These are phyloP conservation scores for Penicillium fimorum DNA, from an alignment of 495 filamentous ascomycete species.

Conservation along the genomic window DNA sequence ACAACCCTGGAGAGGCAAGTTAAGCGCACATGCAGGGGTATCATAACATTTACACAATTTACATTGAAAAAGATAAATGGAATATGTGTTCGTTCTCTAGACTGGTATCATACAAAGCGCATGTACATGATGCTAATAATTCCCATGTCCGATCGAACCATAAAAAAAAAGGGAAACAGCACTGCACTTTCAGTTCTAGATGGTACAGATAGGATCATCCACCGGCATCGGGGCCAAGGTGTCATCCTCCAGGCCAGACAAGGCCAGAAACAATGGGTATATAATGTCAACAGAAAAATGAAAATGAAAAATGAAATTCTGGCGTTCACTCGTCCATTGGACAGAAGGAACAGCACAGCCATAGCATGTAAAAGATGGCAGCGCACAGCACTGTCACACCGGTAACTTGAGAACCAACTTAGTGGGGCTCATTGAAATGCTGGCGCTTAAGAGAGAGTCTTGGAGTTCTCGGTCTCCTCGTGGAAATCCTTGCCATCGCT, in stretches of 20 bases:
- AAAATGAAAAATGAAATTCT: slow-evolving; percentile 2
- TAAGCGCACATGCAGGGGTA: slow-evolving; percentile 6
- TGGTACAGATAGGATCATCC: slow-evolving; percentile 4
- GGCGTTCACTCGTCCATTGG: slow-evolving; percentile 11
- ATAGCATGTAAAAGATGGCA: slow-evolving; percentile 13
- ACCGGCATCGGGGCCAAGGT: not conserved
- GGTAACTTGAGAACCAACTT: not conserved
- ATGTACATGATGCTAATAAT: slow-evolving; percentile 9
- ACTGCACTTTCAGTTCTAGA: slow-evolving; percentile 5
- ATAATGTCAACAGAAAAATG: slow-evolving; percentile 10
- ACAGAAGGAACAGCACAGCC: slow-evolving; percentile 7
- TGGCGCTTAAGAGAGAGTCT: not conserved
- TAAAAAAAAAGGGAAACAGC: slow-evolving; percentile 3
- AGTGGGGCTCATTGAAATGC: not conserved
- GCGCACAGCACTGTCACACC: slow-evolving; percentile 21
- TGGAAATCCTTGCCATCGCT: slow-evolving; percentile 6
- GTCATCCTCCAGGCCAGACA: slow-evolving; percentile 1
- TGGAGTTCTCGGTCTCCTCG: slow-evolving; percentile 5
- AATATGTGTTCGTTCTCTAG: not conserved
- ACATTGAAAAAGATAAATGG: not conserved
- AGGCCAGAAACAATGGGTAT: slow-evolving; percentile 20
- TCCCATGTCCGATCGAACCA: slow-evolving; percentile 13
- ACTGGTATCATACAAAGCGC: slow-evolving; percentile 6
- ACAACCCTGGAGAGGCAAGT: not conserved
- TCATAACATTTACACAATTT: not conserved